Evolutionary conservation across 1,284 basidiomycete genomes (phyloP), one percentile per base, ranked within the genome.

Genomic region (Ustilago loliicola): DNA sequence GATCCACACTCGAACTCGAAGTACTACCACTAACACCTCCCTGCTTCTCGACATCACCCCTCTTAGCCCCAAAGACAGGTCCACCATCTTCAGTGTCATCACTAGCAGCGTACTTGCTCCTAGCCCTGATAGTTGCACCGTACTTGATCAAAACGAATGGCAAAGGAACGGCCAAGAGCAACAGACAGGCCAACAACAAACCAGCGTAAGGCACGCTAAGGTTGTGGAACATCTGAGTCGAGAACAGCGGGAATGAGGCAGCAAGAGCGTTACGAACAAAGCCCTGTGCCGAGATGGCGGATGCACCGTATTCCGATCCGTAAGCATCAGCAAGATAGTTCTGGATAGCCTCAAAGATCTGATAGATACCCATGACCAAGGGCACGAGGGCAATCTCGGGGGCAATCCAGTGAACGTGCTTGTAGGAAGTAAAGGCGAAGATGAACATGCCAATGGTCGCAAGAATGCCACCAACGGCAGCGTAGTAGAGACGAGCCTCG

Each of bases 401-500:
- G 2, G 66, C 80, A 23, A 82, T 80, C 80, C 80, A 82, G 64
- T 66, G 73, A 32, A 79, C 79, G 68, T 81, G 79, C 63, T 62
- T 55, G 71, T 76, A 82, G 50, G 73, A 76, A 40, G 80, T 80
- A 30, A 79, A 80, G 53, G 80, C 75, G 54, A 80, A 80, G 72
- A 81, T 79, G 38, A 81, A 76, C 77, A 81, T 80, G 62, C 80
- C 81, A n/a, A 71, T 62, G 15, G 80, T 71, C 27, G 67, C 69
- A 9, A 81, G 48, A 40, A 79, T 68, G 25, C 77, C 81, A 17
- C 70, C 74, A n/a, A 81, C 76, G 15, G 65, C 72, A 29, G 73
- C 81, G 48, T 75, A 75, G 66, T 81, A 83, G n/a, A 83, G 77
- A 47, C 81, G 64, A 21, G 80, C 81, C 47, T 83, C 80, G 54